Evolutionary conservation across 2,329 filamentous ascomycete genomes (phyloP).

Genomic region (Penicillium concentricum): DNA sequence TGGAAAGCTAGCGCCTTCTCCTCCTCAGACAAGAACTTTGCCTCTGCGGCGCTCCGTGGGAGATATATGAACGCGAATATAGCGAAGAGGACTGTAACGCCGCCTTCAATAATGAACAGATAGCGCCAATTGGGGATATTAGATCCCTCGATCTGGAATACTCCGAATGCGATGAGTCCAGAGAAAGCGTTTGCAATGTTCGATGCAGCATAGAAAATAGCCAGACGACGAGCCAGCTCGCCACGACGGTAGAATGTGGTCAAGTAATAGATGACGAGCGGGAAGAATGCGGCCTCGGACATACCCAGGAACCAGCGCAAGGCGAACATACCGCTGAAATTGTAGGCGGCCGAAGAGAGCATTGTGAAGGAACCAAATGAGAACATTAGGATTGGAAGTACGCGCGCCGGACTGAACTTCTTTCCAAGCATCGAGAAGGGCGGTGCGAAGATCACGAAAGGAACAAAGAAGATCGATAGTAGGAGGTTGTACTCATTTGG

Average conservation of each 20-base stretch:
- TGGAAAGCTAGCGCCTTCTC: constrained; percentile 69
- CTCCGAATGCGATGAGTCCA: constrained; percentile 59
- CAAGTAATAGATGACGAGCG: constrained; percentile 64
- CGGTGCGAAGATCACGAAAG: constrained; percentile 69
- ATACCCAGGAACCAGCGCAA: constrained; percentile 69
- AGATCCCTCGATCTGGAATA: constrained; percentile 57
- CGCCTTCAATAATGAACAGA: constrained; percentile 58
- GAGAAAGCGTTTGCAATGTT: constrained; percentile 70
- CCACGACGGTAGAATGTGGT: constrained; percentile 69
- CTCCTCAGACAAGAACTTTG: constrained; percentile 63
- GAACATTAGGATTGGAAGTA: constrained; percentile 68
- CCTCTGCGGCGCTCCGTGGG: constrained; percentile 62
- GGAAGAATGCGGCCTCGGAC: constrained; percentile 68
- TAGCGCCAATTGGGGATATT: constrained; percentile 53
- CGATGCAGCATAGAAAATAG: constrained; percentile 72
- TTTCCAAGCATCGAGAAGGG: constrained; percentile 67
- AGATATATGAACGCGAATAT: constrained; percentile 69
- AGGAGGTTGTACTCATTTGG: constrained; percentile 67
- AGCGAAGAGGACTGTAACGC: constrained; percentile 60
- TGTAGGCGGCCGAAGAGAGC: constrained; percentile 54
- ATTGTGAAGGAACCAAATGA: constrained; percentile 66
- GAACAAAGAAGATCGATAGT: constrained; percentile 71
- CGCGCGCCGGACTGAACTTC: constrained; percentile 62
- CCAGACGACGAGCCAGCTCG: constrained; percentile 68
- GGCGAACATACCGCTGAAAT: constrained; percentile 66